Base-by-base conservation (phyloP, 2,329 filamentous ascomycete genomes). In the Ophiostoma montium region DNA sequence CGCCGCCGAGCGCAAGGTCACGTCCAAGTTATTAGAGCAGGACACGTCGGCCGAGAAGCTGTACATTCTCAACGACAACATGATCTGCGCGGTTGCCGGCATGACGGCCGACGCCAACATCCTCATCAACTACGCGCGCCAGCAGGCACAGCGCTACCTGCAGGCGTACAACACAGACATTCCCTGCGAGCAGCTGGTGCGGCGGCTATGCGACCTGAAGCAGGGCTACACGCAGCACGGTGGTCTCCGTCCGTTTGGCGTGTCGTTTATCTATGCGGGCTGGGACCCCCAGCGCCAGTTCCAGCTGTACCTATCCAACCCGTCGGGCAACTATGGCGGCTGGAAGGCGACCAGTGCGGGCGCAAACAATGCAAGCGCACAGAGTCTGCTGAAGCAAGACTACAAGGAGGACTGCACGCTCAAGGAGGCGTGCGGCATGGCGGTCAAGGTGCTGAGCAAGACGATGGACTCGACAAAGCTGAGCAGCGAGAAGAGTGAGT, bases 71-170 rank as follows among this genome's bases (percentile, higher is more conserved):
- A 98, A 98, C 61, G 92, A 98, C 72, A 98, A 98, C 75, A 98
- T 98, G 94, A 96, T 98, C 69, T 95, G 89, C 69, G 92, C 92
- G 54, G 92, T 98, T 53, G 92, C 92, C 60, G 92, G 92, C 64
- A 96, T 98, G 90, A 98, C 89, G 42, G 92, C 92, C 62, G 92
- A 98, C 65, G 92, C 92, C 67, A 98, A 98, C 74, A 98, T 98
- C 68, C 87, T 98, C 66, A 98, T 98, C 80, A 98, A 98, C 76
- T 95, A 94, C 70, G 94, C 92, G 65, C 88, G 92, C 60, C 87
- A 95, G 78, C 85, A 86, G 61, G 92, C 92, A 60, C 92, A 98
- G 72, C 81, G 84, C 63, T 96, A 98, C 71, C 90, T 98, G 65
- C 80, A 95, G 58, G 98, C 90, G 61, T 98, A 98, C 77, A 95